A percentile compares a stretch with the other conserved stretches of the same genome.
phyloP scores from a whole-genome alignment of 768 basidiomycete genomes.

The Lyophyllum decastes region DNA sequence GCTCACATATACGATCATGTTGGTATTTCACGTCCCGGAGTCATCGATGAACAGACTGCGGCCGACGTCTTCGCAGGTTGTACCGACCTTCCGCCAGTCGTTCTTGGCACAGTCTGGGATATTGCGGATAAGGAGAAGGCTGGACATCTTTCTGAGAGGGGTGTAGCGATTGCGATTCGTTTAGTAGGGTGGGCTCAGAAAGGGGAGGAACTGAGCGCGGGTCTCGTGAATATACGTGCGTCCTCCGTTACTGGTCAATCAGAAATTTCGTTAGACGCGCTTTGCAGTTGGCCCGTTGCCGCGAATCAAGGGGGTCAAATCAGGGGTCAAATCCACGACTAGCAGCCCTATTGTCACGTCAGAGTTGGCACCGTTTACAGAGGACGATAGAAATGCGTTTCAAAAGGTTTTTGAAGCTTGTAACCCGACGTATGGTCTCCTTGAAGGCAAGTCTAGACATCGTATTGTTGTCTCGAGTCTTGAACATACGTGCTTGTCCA shows the following conservation, averaged over 20 bases:
- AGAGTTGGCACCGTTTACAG: conserved; percentile 45
- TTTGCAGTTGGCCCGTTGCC: conserved; percentile 54
- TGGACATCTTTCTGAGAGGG: conserved; percentile 54
- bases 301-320: conserved; percentile 29
- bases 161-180: conserved; percentile 59
- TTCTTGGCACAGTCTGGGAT: conserved; percentile 64
- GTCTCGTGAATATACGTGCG: conserved; percentile 48
- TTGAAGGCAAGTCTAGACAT: conserved; percentile 43
- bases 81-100: conserved; percentile 46
- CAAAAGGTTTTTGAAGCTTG: conserved; percentile 51
- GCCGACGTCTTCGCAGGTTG: conserved; percentile 59
- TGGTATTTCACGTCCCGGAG: conserved; percentile 21
- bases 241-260: conserved; percentile 5
- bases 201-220: conserved; percentile 41
- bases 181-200: conserved; percentile 69
- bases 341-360: conserved; percentile 13
- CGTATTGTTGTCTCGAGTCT: neutral
- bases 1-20: conserved; percentile 27
- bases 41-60: conserved; percentile 42
- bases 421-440: conserved; percentile 51
- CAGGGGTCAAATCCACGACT: conserved; percentile 6
- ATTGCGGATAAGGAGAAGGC: conserved; percentile 61
- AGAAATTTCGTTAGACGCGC: conserved; percentile 2
- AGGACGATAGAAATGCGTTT: conserved; percentile 56
- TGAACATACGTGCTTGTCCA: conserved; percentile 17